A percentile compares a stretch with the other conserved stretches of the same genome.
phyloP scores from a whole-genome alignment of 2,329 filamentous ascomycete species.

The Ascosphaera pollenicola region DNA sequence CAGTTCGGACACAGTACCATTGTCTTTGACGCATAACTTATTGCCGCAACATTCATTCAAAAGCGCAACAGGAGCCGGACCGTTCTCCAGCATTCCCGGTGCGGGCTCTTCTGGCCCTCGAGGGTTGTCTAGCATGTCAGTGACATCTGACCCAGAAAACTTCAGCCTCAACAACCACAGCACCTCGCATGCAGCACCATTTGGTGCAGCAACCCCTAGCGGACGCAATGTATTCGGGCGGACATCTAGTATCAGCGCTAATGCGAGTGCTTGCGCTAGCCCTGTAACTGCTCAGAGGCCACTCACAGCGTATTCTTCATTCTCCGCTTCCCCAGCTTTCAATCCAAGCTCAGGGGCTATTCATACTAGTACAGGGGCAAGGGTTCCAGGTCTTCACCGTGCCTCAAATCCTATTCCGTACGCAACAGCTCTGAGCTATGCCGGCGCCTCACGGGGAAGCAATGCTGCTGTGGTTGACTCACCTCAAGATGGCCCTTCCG shows the following conservation, averaged over 20 bases:
- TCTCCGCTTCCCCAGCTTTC: neutral
- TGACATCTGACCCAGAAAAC: constrained; percentile 34
- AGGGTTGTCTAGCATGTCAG: constrained; percentile 46
- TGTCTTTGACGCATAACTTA: constrained; percentile 30
- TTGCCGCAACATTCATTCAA: neutral
- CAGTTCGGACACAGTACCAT: constrained; percentile 47
- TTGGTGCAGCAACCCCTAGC: neutral
- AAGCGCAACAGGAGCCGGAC: neutral
- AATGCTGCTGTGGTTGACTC: neutral
- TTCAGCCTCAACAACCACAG: neutral
- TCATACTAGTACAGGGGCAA: neutral
- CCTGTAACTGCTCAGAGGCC: neutral
- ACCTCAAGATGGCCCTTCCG: neutral
- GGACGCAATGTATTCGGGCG: neutral
- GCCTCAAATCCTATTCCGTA: neutral
- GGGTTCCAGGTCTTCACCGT: neutral
- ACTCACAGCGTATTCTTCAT: neutral
- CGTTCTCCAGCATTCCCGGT: neutral
- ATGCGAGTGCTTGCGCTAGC: neutral
- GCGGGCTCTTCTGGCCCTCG: neutral
- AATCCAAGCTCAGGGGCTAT: neutral
- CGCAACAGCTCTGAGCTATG: neutral
- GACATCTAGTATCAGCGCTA: neutral
- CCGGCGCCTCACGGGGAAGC: neutral
- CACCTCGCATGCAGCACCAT: neutral